Evolutionary conservation across 768 basidiomycete genomes (phyloP), one percentile per base, ranked within the genome.

Genomic region (Tulasnella sp.): DNA sequence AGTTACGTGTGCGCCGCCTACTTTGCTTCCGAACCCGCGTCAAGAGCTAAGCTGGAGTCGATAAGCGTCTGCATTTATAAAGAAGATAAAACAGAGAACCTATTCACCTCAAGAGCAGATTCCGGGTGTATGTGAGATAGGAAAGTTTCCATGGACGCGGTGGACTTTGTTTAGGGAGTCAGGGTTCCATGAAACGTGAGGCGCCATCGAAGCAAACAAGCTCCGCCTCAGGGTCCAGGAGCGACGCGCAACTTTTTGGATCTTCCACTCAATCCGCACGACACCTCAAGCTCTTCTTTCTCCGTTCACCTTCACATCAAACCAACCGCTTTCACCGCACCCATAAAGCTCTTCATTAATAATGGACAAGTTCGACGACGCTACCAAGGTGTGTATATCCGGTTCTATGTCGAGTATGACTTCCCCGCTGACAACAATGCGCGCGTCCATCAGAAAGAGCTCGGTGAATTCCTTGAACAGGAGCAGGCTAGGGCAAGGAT

Each of bases 401-500:
- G 12, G 8, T 41, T n/a, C 11, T n/a, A 16, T 24, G 18, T 72
- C 34, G 31, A 11, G 64, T 0, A 69, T 37, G 16, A 31, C 34
- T 5, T 34, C n/a, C 34, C 31, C 46, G 79, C 79, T 46, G 24
- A 75, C 54, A n/a, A 1, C 76, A 41, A 11, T 31, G 79, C 20
- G 80, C 37, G 54, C 58, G 77, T 69, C 9, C 54, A 40, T 8
- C 85, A 97, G 96, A 94, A 93, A 88, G 96, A 98, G 85, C 90
- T 98, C 64, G 86, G 90, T 42, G 85, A 87, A 24, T 96, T 96
- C 87, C 86, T 97, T 80, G 94, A 95, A 83, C 90, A 90, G 80
- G 92, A 96, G 87, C 95, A 96, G 85, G 91, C 92, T 1, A 93
- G 94, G 86, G 93, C 93, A 69, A 88, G 88, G 80, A 83, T 95